Evolutionary conservation across 305 asterid genomes (phyloP).

Genomic region (Solanum hybrid): DNA sequence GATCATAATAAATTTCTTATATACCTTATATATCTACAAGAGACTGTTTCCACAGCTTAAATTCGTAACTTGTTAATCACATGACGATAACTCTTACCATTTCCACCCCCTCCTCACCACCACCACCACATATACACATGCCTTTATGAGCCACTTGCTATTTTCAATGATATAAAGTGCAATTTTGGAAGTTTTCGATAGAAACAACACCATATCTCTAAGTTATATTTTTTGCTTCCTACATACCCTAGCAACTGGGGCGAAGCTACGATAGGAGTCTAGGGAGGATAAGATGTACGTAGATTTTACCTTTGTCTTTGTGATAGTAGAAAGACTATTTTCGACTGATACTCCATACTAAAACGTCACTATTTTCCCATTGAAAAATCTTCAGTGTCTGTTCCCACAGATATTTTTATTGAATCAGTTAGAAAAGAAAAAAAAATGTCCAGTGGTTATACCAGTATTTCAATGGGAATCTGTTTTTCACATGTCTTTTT

Average conservation of each 20-base stretch:
- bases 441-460: no score
- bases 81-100: neutral
- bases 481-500: neutral
- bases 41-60: rapidly evolving
- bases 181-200: neutral
- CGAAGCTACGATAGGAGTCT: neutral
- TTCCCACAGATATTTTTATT: rapidly evolving
- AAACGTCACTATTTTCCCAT: neutral
- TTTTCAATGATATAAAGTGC: neutral
- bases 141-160: neutral
- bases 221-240: neutral
- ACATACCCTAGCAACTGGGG: neutral
- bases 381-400: neutral
- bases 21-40: neutral
- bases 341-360: neutral
- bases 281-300: neutral
- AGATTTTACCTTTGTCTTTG: rapidly evolving
- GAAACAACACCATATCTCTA: neutral
- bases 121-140: neutral
- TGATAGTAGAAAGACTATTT: neutral
- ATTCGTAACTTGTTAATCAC: neutral
- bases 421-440: neutral
- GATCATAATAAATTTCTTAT: neutral
- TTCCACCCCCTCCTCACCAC: neutral
- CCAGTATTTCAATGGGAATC: neutral